Percentiles rank a stretch among this genome's conserved stretches.
Conservation (phyloP, 2,329 filamentous ascomycete species). For the Myriosclerotinia duriaeana region DNA sequence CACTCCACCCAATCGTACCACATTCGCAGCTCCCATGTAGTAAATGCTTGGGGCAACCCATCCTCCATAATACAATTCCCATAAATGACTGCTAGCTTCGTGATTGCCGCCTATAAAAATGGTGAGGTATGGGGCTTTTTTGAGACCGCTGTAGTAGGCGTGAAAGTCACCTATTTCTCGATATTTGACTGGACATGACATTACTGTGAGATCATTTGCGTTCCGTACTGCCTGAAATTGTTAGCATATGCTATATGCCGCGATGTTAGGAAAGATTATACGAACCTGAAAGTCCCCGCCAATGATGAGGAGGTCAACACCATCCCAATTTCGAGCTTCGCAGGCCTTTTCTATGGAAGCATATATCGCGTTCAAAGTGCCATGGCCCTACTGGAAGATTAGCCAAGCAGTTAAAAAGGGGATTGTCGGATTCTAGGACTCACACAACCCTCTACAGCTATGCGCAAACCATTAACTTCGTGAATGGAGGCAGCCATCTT, state of each 20-base stretch:
- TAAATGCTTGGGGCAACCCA: conserved; percentile 98
- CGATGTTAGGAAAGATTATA: not conserved
- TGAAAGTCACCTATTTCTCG: conserved; percentile 88
- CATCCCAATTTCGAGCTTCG: conserved; percentile 71
- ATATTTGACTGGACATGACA: conserved; percentile 88
- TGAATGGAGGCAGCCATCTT: conserved; percentile 35
- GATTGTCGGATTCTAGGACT: conserved; percentile 41
- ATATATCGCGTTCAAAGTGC: conserved; percentile 89
- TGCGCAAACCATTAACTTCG: conserved; percentile 56
- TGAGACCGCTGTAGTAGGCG: conserved; percentile 82
- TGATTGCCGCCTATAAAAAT: conserved; percentile 95
- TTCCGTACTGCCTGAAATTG: conserved; percentile 73
- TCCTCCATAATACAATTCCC: conserved; percentile 92
- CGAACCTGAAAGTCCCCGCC: conserved; percentile 89
- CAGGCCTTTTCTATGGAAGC: conserved; percentile 70
- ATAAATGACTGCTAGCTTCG: conserved; percentile 86
- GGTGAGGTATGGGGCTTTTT: conserved; percentile 80
- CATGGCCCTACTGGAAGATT: conserved; percentile 67
- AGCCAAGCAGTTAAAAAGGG: not conserved
- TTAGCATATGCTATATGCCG: conserved; percentile 19
- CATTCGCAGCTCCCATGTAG: conserved; percentile 90
- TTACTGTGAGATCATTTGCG: conserved; percentile 79
- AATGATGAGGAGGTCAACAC: conserved; percentile 87
- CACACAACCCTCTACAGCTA: conserved; percentile 87
- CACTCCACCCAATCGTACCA: conserved; percentile 78